These are phyloP conservation scores for Scleromitrula shiraiana DNA, from an alignment of 2,329 filamentous ascomycete genomes.

Conservation along the genomic window DNA sequence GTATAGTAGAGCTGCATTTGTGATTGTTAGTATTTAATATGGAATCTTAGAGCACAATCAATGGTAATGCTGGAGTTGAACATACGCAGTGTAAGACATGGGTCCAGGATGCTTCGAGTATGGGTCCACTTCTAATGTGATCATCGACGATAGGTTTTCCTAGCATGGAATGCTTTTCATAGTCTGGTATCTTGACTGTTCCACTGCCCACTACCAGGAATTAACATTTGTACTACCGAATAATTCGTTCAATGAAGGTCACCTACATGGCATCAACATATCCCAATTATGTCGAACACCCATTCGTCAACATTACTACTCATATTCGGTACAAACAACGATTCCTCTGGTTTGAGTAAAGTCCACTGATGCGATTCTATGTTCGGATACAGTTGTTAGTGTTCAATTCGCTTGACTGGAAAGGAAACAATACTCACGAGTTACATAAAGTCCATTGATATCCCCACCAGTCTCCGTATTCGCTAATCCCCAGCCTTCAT, in stretches of 20 bases:
- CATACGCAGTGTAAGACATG: conserved; percentile 31
- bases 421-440: too few species aligned
- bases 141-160: conserved; percentile 29
- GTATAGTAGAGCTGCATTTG: conserved; percentile 30
- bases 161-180: conserved; percentile 26
- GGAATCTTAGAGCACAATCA: too few species aligned
- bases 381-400: too few species aligned
- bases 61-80: too few species aligned
- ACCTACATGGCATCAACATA: too few species aligned
- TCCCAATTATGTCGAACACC: too few species aligned
- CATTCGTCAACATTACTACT: too few species aligned
- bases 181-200: conserved; percentile 28
- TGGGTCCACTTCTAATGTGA: conserved; percentile 25
- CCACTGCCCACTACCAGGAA: conserved; percentile 29
- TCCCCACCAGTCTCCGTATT: conserved; percentile 29
- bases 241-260: conserved; percentile 22
- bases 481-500: conserved; percentile 9
- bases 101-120: conserved; percentile 31
- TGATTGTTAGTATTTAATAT: too few species aligned
- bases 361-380: conserved; percentile 27
- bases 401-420: too few species aligned
- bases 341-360: conserved; percentile 24
- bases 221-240: conserved; percentile 29
- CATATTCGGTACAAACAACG: conserved; percentile 30
- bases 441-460: conserved; percentile 29